Evolutionary conservation across 345 rosid genomes (phyloP).

Genomic region (Hibiscus trionum): DNA sequence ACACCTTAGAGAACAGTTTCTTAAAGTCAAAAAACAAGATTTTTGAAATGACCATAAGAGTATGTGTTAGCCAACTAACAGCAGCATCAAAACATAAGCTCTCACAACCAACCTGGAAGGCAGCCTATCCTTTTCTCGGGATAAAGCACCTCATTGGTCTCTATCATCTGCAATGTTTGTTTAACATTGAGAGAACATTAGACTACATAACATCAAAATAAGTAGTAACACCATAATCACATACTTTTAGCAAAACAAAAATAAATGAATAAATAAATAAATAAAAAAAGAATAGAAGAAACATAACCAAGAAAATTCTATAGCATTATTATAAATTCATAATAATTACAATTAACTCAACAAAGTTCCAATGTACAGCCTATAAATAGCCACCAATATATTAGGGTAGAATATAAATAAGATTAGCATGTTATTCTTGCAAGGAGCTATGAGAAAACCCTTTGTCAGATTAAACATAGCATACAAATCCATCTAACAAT

Average conservation of each 20-base stretch:
- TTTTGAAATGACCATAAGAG: not conserved
- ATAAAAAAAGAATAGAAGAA: not conserved
- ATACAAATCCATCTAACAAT: not conserved
- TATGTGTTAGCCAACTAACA: not conserved
- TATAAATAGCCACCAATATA: not conserved
- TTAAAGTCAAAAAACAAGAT: not conserved
- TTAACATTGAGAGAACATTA: not conserved
- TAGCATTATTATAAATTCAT: not conserved
- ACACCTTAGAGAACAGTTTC: not conserved
- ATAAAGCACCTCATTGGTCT: conserved; percentile 35
- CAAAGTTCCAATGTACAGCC: not conserved
- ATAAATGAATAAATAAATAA: not conserved
- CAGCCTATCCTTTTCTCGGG: conserved; percentile 56
- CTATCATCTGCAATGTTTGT: conserved; percentile 41
- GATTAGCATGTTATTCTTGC: not conserved
- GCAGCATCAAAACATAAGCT: not conserved
- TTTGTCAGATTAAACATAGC: not conserved
- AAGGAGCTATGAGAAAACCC: not conserved
- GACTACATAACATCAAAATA: not conserved
- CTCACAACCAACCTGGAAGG: conserved; percentile 57
- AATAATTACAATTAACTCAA: not conserved
- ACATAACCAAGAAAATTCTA: not conserved
- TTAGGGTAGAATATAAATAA: not conserved
- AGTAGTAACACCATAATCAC: not conserved
- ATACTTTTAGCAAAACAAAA: not conserved